Conservation (phyloP, 768 basidiomycete genomes). For the Thelephora ganbajun region DNA sequence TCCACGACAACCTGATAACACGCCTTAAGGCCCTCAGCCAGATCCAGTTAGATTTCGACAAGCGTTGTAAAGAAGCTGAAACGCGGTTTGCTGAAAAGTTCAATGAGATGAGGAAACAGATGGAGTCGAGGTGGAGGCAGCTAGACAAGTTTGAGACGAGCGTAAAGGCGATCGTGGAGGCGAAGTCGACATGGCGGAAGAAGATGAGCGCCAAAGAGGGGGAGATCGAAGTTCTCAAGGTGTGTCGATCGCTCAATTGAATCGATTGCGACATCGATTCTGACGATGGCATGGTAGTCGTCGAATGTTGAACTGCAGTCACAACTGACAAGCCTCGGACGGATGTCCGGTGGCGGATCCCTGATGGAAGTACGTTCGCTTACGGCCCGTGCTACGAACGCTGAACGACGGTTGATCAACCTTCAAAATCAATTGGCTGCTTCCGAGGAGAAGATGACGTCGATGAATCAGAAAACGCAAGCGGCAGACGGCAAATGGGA, state of each 20-base stretch:
- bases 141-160: conserved; percentile 86
- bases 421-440: conserved; percentile 73
- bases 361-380: conserved; percentile 60
- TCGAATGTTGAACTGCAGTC: conserved; percentile 62
- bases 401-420: conserved; percentile 78
- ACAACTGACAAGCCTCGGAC: conserved; percentile 47
- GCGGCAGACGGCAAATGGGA: conserved; percentile 85
- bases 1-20: conserved; percentile 88
- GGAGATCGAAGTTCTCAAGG: conserved; percentile 83
- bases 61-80: conserved; percentile 70
- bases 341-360: conserved; percentile 38
- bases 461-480: conserved; percentile 56
- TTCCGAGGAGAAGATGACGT: conserved; percentile 74
- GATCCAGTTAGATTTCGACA: conserved; percentile 80
- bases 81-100: conserved; percentile 58
- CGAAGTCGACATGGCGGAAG: conserved; percentile 72
- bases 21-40: conserved; percentile 75
- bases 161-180: conserved; percentile 68
- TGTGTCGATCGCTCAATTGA: conserved; percentile 16
- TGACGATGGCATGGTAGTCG: conserved; percentile 25
- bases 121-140: conserved; percentile 82
- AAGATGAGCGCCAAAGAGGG: conserved; percentile 75
- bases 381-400: conserved; percentile 61
- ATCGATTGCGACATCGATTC: background rate
- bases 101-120: conserved; percentile 67